Base-by-base conservation (phyloP, 805 yeast species). In the Saccharomycopsis synnaedendra region DNA sequence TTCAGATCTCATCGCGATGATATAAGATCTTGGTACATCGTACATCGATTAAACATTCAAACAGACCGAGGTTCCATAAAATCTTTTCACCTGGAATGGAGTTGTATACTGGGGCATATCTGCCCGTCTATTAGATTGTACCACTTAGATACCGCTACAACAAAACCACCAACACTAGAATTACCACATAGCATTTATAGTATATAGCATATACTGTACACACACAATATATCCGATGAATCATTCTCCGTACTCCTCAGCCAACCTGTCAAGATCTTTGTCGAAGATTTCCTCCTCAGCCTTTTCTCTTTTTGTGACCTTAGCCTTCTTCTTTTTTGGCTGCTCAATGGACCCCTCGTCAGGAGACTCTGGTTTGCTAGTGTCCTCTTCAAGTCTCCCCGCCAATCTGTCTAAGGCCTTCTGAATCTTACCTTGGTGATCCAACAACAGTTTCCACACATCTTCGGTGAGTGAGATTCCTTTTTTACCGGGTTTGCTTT, bases 401-500 rank as follows among this genome's bases (percentile, higher is more conserved):
- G 52, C 54, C 34, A 51, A 28, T 34, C 43, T 46, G 41, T 51
- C 52, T 32, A 51, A 44, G 7, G 48, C 47, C 5, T 38, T 32
- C 19, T 48, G 47, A 37, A 48, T 48, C 36, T 48, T 44, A 19
- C 29, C 28, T 27, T 44, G 48, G 33, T 42, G 44, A 4, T 69
- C 75, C 47, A 78, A 56, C 38, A 80, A 62, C 39, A 60, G 61
- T 19, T 59, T 59, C 80, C 85, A 82, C 28, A 70, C 69, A 3
- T 71, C 82, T 53, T 67, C 72, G 1, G 81, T 75, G 30, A 80
- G 60, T 1, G 85, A 69, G 27, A 80, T 76, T 0, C 85, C 85
- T 64, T 89, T 89, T 58, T 78, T 82, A 1, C 95, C 95, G 0
- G 97, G 97, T 51, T 72, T 72, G 66, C 72, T 69, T 51, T 78